A percentile compares a stretch with the other conserved stretches of the same genome.
These are phyloP conservation scores for Zymoseptoria ardabiliae DNA, from an alignment of 2,329 filamentous ascomycete species.

Conservation along the genomic window DNA sequence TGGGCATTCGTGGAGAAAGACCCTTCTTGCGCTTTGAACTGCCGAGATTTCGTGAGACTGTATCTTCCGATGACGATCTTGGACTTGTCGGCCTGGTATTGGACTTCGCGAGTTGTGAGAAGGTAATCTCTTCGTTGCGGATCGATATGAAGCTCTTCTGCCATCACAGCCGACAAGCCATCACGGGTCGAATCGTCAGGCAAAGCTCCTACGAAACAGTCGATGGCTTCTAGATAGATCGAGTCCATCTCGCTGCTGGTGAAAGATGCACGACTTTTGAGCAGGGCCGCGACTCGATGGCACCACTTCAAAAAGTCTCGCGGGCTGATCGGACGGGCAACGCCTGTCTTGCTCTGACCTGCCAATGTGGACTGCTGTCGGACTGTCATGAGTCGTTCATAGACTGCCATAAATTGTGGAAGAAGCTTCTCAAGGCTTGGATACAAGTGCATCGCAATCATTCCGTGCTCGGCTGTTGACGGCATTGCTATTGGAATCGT, in stretches of 20 bases:
- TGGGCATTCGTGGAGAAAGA: slow-evolving; percentile 86
- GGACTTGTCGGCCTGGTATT: slow-evolving; percentile 46
- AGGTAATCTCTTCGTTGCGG: slow-evolving; percentile 74
- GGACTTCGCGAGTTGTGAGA: slow-evolving; percentile 63
- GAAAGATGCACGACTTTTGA: slow-evolving; percentile 55
- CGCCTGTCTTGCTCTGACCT: slow-evolving; percentile 46
- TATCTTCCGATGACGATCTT: slow-evolving; percentile 27
- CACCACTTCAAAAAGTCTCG: slow-evolving; percentile 91
- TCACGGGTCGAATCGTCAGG: slow-evolving; percentile 56
- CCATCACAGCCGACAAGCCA: slow-evolving; percentile 61
- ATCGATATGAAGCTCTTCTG: slow-evolving; percentile 80
- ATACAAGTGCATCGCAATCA: slow-evolving; percentile 65
- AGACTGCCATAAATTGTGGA: slow-evolving; percentile 50
- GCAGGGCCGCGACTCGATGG: slow-evolving; percentile 60
- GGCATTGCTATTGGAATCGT: slow-evolving; percentile 63
- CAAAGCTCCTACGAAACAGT: slow-evolving; percentile 82
- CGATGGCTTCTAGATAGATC: slow-evolving; percentile 88
- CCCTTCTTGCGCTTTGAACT: slow-evolving; percentile 30
- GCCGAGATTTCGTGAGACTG: slow-evolving; percentile 17
- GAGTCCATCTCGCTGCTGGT: slow-evolving; percentile 67
- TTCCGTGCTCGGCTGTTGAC: slow-evolving; percentile 60
- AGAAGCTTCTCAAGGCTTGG: slow-evolving; percentile 57
- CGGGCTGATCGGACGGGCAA: slow-evolving; percentile 56
- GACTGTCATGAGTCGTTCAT: slow-evolving; percentile 37
- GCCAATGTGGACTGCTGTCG: slow-evolving; percentile 34